A percentile compares a stretch with the other conserved stretches of the same genome.
Evolutionary conservation across 73 alveolate genomes (phyloP).

Genomic region (Stentor roeselii): DNA sequence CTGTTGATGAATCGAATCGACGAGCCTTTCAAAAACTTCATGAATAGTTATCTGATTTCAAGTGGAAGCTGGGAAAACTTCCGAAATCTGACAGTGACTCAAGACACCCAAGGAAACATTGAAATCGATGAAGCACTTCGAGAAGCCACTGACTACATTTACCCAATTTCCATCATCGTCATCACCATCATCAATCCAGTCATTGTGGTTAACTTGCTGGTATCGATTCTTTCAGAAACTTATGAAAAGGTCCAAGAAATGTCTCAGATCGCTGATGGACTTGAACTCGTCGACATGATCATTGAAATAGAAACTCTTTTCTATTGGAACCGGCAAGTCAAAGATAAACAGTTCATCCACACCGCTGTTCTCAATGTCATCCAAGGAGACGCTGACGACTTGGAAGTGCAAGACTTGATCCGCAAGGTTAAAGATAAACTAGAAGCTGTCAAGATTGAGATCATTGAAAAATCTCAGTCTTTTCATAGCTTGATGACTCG

Average conservation of each 20-base stretch:
- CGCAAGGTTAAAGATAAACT: background rate
- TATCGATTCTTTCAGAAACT: conserved; percentile 43
- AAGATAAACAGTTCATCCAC: background rate
- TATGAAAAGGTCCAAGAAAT: conserved; percentile 45
- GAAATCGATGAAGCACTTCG: too few relatives aligned
- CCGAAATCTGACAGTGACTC: too few relatives aligned
- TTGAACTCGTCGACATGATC: conserved; percentile 36
- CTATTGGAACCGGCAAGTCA: background rate
- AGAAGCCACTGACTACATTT: too few relatives aligned
- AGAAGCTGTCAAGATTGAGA: background rate
- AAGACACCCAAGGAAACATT: too few relatives aligned
- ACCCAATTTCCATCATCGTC: conserved; percentile 30
- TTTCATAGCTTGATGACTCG: background rate
- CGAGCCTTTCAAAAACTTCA: background rate
- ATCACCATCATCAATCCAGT: conserved; percentile 40
- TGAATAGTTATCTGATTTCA: background rate
- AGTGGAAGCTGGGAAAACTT: background rate
- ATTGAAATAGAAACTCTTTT: conserved; percentile 32
- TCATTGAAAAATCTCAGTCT: background rate
- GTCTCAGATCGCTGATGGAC: conserved; percentile 39
- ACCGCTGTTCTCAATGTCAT: background rate
- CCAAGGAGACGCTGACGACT: background rate
- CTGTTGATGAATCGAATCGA: background rate
- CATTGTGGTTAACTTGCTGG: conserved; percentile 39
- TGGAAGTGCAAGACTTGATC: background rate